phyloP scores from a whole-genome alignment of 2,329 filamentous ascomycete species.

The Blastomyces gilchristii region DNA sequence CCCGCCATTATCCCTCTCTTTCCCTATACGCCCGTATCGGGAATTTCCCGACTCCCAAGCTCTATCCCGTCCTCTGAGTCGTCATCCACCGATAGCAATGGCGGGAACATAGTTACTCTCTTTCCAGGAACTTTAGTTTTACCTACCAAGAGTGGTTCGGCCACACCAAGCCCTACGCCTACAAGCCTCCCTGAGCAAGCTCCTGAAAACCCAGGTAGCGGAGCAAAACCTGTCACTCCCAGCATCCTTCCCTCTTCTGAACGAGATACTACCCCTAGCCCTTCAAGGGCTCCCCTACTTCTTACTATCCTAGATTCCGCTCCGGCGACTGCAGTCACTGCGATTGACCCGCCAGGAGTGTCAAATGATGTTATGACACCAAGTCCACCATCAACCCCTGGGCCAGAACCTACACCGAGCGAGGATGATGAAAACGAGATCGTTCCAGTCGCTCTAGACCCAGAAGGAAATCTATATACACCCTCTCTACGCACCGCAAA shows the following conservation, averaged over 20 bases:
- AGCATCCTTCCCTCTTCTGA: background rate
- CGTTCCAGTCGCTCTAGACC: background rate
- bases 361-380: background rate
- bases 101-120: background rate
- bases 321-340: background rate
- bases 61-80: background rate
- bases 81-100: background rate
- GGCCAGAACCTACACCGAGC: background rate
- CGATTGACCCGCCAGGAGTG: background rate
- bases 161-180: background rate
- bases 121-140: background rate
- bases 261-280: background rate
- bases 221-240: background rate
- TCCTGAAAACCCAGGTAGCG: background rate
- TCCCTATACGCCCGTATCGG: background rate
- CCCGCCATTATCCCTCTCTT: constrained; percentile 1
- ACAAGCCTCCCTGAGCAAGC: background rate
- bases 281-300: background rate
- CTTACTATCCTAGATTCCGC: background rate
- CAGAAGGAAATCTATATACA: background rate
- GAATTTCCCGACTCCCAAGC: background rate
- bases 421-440: background rate
- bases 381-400: background rate
- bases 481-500: background rate
- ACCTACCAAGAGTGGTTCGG: too few relatives aligned